Conservation (phyloP, 805 yeast genomes). For the Candida manassasensis region DNA sequence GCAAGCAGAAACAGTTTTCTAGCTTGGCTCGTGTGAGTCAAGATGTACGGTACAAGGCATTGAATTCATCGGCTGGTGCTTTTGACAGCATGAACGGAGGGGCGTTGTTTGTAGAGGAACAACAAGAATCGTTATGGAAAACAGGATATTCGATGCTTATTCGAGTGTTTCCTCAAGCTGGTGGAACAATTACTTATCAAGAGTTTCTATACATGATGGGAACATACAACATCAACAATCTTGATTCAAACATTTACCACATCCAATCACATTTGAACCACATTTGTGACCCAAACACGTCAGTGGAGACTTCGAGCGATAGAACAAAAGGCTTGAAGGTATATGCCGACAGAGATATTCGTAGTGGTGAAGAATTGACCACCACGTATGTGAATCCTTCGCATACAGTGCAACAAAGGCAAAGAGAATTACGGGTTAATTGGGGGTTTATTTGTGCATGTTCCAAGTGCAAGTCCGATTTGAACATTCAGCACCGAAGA, state of each 20-base stretch:
- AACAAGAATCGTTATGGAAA: constrained; percentile 55
- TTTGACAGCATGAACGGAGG: constrained; percentile 51
- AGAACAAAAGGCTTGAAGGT: constrained; percentile 55
- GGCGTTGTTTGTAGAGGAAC: constrained; percentile 51
- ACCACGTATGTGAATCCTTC: constrained; percentile 68
- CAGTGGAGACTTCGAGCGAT: constrained; percentile 40
- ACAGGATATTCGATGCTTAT: constrained; percentile 50
- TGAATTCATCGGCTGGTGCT: constrained; percentile 51
- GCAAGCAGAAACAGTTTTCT: constrained; percentile 42
- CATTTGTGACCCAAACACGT: constrained; percentile 67
- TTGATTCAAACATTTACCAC: constrained; percentile 58
- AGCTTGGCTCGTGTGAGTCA: constrained; percentile 71
- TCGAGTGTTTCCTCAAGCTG: constrained; percentile 41
- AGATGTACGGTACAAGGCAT: constrained; percentile 54
- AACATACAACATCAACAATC: constrained; percentile 67
- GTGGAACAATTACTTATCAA: constrained; percentile 35
- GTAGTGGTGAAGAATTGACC: constrained; percentile 61
- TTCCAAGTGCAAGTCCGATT: constrained; percentile 56
- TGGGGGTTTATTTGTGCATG: constrained; percentile 81
- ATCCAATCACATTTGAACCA: constrained; percentile 72
- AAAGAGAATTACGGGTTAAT: constrained; percentile 59
- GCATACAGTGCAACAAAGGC: constrained; percentile 58
- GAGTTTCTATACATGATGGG: constrained; percentile 63
- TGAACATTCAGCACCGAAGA: constrained; percentile 39
- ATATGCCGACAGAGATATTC: constrained; percentile 53